Conservation (phyloP, 1,284 basidiomycete genomes). For the Moesziomyces aphidis region DNA sequence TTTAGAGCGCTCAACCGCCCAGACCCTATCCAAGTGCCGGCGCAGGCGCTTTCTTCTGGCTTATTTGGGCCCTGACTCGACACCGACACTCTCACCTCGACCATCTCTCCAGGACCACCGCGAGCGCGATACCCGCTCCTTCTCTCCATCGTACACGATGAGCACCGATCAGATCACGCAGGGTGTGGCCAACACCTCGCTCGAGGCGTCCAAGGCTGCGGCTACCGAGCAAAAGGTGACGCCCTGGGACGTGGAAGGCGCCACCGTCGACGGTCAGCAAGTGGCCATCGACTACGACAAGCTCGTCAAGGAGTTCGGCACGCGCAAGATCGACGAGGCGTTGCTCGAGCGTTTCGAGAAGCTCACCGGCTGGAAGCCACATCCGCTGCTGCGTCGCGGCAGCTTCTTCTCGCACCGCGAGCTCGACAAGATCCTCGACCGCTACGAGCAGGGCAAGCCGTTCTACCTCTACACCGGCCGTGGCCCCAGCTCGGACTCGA, state of each 20-base stretch:
- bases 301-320: constrained; percentile 93
- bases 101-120: constrained; percentile 1
- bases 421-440: constrained; percentile 90
- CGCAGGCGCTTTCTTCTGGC: constrained; percentile 11
- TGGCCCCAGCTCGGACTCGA: constrained; percentile 94
- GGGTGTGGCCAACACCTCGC: constrained; percentile 47
- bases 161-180: constrained; percentile 49
- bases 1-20: constrained; percentile 1
- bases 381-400: constrained; percentile 87
- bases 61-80: constrained; percentile 13
- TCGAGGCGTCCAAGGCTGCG: constrained; percentile 37
- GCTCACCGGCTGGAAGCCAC: constrained; percentile 90
- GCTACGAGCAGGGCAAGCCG: constrained; percentile 95
- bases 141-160: constrained; percentile 3
- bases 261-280: constrained; percentile 88
- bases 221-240: constrained; percentile 82
- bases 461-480: constrained; percentile 99
- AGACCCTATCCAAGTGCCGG: constrained; percentile 15
- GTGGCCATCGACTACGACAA: constrained; percentile 88
- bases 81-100: constrained; percentile 1
- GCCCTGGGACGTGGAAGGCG: constrained; percentile 97
- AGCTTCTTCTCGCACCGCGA: constrained; percentile 99
- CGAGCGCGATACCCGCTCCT: neutral
- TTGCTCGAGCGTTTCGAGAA: constrained; percentile 90
- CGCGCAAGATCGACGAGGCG: constrained; percentile 80